Conservation (phyloP, 306 rosid genomes). For the Casuarina equisetifolia region DNA sequence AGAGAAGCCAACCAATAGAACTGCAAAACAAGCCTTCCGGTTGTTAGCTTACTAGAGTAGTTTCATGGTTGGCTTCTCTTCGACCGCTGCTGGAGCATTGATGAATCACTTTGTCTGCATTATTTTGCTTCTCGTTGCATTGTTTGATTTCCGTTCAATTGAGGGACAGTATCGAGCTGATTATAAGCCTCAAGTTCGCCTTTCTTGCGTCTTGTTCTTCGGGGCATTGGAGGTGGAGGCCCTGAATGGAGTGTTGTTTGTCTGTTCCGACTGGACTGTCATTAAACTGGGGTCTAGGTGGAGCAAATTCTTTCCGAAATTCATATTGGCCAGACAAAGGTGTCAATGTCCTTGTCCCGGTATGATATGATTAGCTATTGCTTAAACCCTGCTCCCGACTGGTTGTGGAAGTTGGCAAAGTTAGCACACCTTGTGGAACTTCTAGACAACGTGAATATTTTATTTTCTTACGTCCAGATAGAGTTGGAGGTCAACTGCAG, state of each 20-base stretch:
- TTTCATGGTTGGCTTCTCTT: too few species aligned
- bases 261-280: slow-evolving; percentile 19
- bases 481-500: neutral
- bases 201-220: slow-evolving; percentile 17
- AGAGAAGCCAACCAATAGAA: neutral
- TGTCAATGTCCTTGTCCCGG: slow-evolving; percentile 25
- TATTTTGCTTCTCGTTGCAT: neutral
- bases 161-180: neutral
- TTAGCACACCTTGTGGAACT: neutral
- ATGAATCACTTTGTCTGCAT: neutral
- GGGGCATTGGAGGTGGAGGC: slow-evolving; percentile 23
- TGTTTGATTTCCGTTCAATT: neutral
- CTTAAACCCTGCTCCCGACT: slow-evolving; percentile 3
- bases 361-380: slow-evolving; percentile 27
- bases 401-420: slow-evolving; percentile 1
- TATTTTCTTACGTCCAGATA: neutral
- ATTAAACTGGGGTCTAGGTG: neutral
- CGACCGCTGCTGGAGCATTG: too few species aligned
- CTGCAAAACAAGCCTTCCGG: slow-evolving; percentile 4
- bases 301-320: neutral
- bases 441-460: slow-evolving; percentile 9
- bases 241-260: neutral
- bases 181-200: neutral
- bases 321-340: neutral
- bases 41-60: slow-evolving; percentile 25